phyloP scores from a whole-genome alignment of 1,284 basidiomycete species.

The Irpex lacteus region DNA sequence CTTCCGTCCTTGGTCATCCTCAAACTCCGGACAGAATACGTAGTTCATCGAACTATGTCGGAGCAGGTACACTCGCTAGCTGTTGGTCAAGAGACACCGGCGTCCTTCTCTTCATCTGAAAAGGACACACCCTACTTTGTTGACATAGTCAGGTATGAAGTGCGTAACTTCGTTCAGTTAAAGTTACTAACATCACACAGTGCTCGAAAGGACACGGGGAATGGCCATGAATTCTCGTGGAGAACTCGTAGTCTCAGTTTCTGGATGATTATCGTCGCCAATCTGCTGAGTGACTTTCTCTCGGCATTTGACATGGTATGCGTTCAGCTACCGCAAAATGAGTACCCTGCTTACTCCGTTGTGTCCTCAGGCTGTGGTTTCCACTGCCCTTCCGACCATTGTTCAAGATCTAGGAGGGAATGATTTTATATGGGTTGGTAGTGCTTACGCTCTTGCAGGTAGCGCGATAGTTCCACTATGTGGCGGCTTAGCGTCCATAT shows the following conservation, averaged over 20 bases:
- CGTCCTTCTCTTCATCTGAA: no score
- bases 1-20: no score
- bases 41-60: no score
- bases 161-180: not conserved
- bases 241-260: conserved; percentile 18
- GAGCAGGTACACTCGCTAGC: no score
- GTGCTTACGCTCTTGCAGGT: not conserved
- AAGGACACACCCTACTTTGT: no score
- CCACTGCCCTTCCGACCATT: conserved; percentile 9
- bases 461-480: conserved; percentile 4
- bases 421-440: conserved; percentile 4
- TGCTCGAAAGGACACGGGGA: not conserved
- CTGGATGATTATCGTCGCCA: conserved; percentile 33
- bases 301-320: conserved; percentile 3
- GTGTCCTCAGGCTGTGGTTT: not conserved
- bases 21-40: no score
- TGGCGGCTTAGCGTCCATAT: conserved; percentile 1
- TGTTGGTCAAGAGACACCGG: no score
- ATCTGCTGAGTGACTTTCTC: not conserved
- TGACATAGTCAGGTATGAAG: no score
- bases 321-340: not conserved
- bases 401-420: conserved; percentile 3
- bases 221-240: not conserved
- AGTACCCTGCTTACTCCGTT: no score
- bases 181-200: not conserved